Conservation (phyloP, 495 filamentous ascomycete genomes). For the Penicillium alfredii region DNA sequence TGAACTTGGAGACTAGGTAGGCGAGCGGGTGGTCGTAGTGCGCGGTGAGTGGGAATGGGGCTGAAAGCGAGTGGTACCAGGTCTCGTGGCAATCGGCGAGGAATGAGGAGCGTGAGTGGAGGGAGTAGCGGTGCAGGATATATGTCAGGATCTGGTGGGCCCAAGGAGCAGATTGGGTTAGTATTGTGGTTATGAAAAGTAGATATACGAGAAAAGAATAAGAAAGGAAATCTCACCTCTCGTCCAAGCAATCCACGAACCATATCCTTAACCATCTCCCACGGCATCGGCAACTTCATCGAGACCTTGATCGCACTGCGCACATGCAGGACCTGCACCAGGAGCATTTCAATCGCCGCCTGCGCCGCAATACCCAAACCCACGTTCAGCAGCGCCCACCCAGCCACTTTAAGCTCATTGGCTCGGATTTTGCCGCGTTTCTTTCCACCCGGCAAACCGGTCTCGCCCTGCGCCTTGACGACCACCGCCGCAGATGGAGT, state of each 20-base stretch:
- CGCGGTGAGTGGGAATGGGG: conserved; percentile 61
- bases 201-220: conserved; percentile 1
- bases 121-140: conserved; percentile 61
- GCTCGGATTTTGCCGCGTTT: conserved; percentile 31
- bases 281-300: conserved; percentile 56
- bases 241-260: conserved; percentile 44
- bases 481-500: conserved; percentile 58
- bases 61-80: conserved; percentile 59
- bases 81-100: conserved; percentile 46
- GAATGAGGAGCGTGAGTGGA: conserved; percentile 48
- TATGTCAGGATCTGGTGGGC: conserved; percentile 53
- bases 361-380: conserved; percentile 51
- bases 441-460: conserved; percentile 55
- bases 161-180: too few relatives aligned
- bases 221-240: conserved; percentile 39
- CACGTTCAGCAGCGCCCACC: conserved; percentile 62
- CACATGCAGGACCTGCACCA: conserved; percentile 44
- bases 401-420: conserved; percentile 37
- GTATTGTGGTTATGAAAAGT: too few relatives aligned
- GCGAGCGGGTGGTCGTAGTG: conserved; percentile 79
- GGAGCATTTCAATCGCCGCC: conserved; percentile 48
- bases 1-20: conserved; percentile 60
- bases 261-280: conserved; percentile 50
- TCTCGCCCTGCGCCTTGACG: conserved; percentile 64
- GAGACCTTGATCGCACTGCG: conserved; percentile 54